Evolutionary conservation across 169 alveolate species (phyloP), one percentile per base, ranked within the genome.

Genomic region (Plasmodium blacklocki): DNA sequence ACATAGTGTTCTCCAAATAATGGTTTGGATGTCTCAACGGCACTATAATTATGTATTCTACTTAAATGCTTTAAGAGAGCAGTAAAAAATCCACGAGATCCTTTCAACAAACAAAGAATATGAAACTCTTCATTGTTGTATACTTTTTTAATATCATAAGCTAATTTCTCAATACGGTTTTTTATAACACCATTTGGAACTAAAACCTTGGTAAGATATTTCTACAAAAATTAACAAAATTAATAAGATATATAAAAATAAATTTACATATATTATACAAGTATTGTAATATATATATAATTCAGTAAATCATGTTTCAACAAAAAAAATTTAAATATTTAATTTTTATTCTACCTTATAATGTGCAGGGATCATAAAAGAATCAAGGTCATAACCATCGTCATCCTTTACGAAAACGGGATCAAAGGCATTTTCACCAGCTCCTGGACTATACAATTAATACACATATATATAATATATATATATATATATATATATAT

Each of bases 61-160:
- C 76, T 85, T 67, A 94, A 62, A 70, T 75, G 88, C 43, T 91
- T 78, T 43, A 94, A 54, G 29, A 94, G 71, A 2, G 75, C 71
- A 72, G 87, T 71, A 64, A 94, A 94, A 74, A 93, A 93, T 19
- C 94, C 93, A n/a, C 96, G 88, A 5, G 94, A 86, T 12, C 95
- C 96, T 85, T 94, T 94, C 54, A 94, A 83, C 21, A 94, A 29
- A 50, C 96, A 94, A 23, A 94, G 23, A 26, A 93, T 59, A 50
- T 94, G 96, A 72, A 94, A 64, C 59, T 93, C 95, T 56, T 74
- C 68, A 68, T 87, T 87, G 14, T 66, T 59, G 83, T 92, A 91
- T 18, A 49, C 72, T 47, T 19, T 63, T 43, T 85, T 85, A 49
- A 94, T 94, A 60, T 92, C 95, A 32, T 43, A 73, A 21, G 96